Conservation (phyloP, 225 moss, liverwort and hornwort species). For the Lunularia cruciata region DNA sequence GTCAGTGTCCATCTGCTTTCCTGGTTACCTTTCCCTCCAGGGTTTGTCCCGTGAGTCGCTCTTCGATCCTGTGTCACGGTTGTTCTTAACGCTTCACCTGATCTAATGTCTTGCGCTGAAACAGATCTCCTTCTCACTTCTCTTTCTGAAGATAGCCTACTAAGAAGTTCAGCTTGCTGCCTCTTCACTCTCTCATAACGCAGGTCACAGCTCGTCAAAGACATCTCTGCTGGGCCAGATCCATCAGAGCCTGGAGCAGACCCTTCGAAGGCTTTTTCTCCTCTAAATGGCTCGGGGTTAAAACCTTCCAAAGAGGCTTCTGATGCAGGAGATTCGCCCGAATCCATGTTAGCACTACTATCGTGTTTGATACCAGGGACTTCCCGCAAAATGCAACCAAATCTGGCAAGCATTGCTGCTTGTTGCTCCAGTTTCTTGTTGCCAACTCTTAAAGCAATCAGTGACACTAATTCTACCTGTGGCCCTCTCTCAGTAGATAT, state of each 20-base stretch:
- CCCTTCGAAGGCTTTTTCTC: neutral
- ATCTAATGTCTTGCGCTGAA: neutral
- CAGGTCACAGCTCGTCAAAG: neutral
- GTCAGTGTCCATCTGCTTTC: constrained; percentile 27
- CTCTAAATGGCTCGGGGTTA: neutral
- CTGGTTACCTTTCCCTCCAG: neutral
- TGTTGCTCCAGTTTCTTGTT: constrained; percentile 22
- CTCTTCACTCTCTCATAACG: neutral
- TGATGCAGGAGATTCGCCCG: neutral
- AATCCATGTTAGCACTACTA: neutral
- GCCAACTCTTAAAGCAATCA: constrained; percentile 27
- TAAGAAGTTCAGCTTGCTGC: constrained; percentile 1
- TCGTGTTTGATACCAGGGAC: neutral
- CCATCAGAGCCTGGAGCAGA: neutral
- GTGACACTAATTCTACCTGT: constrained; percentile 26
- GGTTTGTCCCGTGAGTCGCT: neutral
- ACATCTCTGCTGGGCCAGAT: neutral
- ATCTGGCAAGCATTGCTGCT: constrained; percentile 28
- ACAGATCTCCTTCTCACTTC: neutral
- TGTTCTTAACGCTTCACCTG: neutral
- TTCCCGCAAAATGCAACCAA: constrained; percentile 26
- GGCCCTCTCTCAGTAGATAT: constrained; percentile 21
- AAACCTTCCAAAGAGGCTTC: no score
- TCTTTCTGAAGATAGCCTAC: constrained; percentile 2
- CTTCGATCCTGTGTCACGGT: neutral